These are phyloP conservation scores for Crepidotus variabilis DNA, from an alignment of 768 basidiomycete species.

Conservation along the genomic window DNA sequence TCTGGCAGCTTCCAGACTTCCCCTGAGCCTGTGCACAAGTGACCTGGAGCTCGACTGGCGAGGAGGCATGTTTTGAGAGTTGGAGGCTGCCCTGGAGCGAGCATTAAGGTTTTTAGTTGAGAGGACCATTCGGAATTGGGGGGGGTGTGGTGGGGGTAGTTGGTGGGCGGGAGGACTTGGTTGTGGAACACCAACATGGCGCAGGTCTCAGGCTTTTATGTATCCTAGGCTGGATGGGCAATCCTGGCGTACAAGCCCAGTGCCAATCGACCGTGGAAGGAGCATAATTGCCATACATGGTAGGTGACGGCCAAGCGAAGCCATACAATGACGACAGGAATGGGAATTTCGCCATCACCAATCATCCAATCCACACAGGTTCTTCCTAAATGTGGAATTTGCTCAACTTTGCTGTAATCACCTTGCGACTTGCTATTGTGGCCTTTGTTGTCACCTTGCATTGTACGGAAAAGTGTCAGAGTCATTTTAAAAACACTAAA, in stretches of 20 bases:
- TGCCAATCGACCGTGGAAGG: conserved; percentile 3
- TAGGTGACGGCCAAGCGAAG: conserved; percentile 1
- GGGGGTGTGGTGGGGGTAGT: background rate
- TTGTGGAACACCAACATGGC: background rate
- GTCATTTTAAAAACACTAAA: background rate
- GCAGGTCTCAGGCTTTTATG: background rate
- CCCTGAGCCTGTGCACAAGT: conserved; percentile 4
- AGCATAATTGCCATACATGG: conserved; percentile 1
- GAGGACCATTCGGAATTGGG: conserved; percentile 2
- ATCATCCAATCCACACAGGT: background rate
- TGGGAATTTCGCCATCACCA: background rate
- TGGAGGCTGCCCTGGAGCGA: background rate
- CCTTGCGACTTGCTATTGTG: background rate
- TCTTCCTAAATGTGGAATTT: background rate
- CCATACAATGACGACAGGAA: background rate
- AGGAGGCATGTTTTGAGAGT: conserved; percentile 8
- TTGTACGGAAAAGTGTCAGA: background rate
- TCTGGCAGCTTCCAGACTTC: conserved; percentile 2
- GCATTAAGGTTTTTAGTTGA: conserved; percentile 4
- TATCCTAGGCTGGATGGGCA: background rate
- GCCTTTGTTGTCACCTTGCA: background rate
- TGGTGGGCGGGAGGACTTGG: background rate
- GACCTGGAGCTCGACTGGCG: background rate
- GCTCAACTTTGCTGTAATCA: background rate
- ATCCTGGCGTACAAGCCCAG: background rate